Base-by-base conservation (phyloP, 345 rosid genomes). In the Cardamine resedifolia region DNA sequence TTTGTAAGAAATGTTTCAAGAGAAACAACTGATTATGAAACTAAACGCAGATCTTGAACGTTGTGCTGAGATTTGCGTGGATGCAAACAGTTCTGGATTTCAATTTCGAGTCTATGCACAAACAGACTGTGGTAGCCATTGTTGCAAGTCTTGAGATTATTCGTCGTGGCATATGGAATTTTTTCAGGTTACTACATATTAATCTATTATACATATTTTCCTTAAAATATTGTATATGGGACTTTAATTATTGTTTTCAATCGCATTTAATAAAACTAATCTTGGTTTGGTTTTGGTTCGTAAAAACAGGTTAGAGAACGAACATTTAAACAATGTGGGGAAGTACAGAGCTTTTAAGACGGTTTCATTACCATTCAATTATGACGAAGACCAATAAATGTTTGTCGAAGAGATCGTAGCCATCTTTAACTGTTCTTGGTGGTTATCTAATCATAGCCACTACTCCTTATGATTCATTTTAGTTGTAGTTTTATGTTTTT, bases 131-230 rank as follows among this genome's bases (percentile, higher is more conserved):
- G 31, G 64, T 47, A 24, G 86, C 85, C 2, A 34, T 83, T 7
- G 71, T 92, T 51, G 91, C 95, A 2, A 45, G 88, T 77, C 77
- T 92, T 68, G 98, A 90, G 83, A 90, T 88, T 41, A 75, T 90
- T 66, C 87, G 96, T 6, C 85, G 91, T 8, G 95, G 96, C 26
- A 83, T 88, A 23, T 92, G 92, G 89, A 92, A 87, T 53, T 90
- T 90, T 69, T 90, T 92, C 85, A 90, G 96, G 96, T 86, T 49
- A 36, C 39, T 1, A 53, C 21, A 12, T 30, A 38, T 69, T 47
- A 24, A 20, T 45, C 21, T 24, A 4, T 1, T 33, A 1, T 51
- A 4, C n/a, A n/a, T n/a, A n/a, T n/a, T 16, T 16, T 10, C 43
- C 20, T 26, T 24, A 7, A 3, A n/a, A 15, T 45, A 10, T 4